Evolutionary conservation across 2,329 filamentous ascomycete genomes (phyloP).

Genomic region (Nemania sp.): DNA sequence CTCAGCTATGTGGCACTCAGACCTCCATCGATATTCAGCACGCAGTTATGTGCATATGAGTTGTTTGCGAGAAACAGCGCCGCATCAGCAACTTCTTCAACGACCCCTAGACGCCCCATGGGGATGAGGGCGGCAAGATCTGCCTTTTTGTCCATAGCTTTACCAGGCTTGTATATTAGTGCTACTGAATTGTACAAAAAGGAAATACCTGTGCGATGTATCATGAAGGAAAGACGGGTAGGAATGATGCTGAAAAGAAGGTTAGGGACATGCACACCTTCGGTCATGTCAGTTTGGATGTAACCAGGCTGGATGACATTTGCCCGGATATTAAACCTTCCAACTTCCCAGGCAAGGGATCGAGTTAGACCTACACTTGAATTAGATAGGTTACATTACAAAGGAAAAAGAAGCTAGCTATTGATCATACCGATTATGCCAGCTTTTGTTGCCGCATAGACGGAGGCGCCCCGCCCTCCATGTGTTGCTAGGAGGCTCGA

Average conservation of each 20-base stretch:
- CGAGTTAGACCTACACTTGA: conserved; percentile 71
- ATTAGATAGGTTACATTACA: conserved; percentile 38
- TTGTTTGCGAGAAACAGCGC: conserved; percentile 82
- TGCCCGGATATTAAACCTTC: conserved; percentile 72
- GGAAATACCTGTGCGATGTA: conserved; percentile 16
- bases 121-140: conserved; percentile 68
- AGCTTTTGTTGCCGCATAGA: conserved; percentile 84
- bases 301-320: conserved; percentile 88
- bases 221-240: conserved; percentile 30
- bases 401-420: conserved; percentile 8
- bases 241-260: conserved; percentile 26
- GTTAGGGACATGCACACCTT: conserved; percentile 62
- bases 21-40: conserved; percentile 87
- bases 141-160: conserved; percentile 48
- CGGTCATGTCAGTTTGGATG: conserved; percentile 83
- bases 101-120: conserved; percentile 72
- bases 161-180: conserved; percentile 55
- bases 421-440: conserved; percentile 73
- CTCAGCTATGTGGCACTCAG: conserved; percentile 72
- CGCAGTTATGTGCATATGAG: conserved; percentile 86
- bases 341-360: conserved; percentile 73
- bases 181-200: conserved; percentile 40
- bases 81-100: conserved; percentile 83
- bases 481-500: conserved; percentile 79
- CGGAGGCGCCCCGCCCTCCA: conserved; percentile 76